Evolutionary conservation across 352 stramenopile genomes (phyloP).

Genomic region (Globisporangium uncinulatum): DNA sequence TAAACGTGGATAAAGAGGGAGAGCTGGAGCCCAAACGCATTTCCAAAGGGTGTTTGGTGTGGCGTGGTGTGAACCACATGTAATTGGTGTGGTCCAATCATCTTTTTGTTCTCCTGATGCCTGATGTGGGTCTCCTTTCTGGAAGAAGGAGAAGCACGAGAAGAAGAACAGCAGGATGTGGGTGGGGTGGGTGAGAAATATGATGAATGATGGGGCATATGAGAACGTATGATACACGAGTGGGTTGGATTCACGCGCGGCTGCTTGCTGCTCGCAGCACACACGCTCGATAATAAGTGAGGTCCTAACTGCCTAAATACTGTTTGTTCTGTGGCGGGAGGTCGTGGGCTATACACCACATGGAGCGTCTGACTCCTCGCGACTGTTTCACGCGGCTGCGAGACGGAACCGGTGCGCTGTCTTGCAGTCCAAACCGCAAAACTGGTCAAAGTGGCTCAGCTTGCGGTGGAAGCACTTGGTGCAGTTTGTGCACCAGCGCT

Average conservation of each 20-base stretch:
- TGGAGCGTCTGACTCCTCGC: slow-evolving; percentile 6
- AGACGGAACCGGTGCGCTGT: slow-evolving; percentile 37
- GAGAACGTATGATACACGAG: not conserved
- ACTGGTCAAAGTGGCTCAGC: slow-evolving; percentile 62
- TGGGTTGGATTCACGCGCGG: not conserved
- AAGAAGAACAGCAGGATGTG: not conserved
- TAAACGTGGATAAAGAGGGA: no score
- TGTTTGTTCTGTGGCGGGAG: not conserved
- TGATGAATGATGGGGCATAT: not conserved
- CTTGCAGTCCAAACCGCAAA: slow-evolving; percentile 68
- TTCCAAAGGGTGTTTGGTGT: no score
- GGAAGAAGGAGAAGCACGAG: no score
- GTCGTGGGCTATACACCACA: not conserved
- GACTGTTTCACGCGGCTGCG: slow-evolving; percentile 21
- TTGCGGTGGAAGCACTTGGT: slow-evolving; percentile 69
- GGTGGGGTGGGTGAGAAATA: not conserved
- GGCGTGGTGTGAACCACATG: no score
- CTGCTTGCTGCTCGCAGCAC: not conserved
- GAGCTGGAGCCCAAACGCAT: no score
- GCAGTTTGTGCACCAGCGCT: slow-evolving; percentile 75
- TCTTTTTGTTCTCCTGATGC: no score
- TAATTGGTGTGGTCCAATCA: no score
- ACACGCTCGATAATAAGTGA: slow-evolving; percentile 2
- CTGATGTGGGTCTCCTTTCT: not conserved
- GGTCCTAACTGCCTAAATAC: slow-evolving; percentile 1